Conservation (phyloP, 2,329 filamentous ascomycete genomes). For the Diplocarpon mali region DNA sequence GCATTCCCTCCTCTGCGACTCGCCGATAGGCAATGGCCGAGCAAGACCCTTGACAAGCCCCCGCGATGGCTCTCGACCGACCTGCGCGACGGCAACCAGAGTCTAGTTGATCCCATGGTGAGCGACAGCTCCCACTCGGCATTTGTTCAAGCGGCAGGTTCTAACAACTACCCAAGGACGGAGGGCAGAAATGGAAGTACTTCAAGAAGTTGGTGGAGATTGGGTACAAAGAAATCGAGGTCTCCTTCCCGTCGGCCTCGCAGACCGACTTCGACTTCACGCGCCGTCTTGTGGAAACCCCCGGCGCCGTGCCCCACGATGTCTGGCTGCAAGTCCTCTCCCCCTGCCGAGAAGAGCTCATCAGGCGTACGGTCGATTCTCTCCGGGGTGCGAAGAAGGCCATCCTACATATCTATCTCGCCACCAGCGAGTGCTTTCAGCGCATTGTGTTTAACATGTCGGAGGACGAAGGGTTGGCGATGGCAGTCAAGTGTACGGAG, state of each 20-base stretch:
- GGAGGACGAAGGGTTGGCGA: slow-evolving; percentile 67
- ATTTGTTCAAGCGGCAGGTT: background rate
- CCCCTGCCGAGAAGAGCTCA: slow-evolving; percentile 85
- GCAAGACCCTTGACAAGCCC: slow-evolving; percentile 59
- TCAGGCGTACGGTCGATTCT: slow-evolving; percentile 79
- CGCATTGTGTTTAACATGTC: slow-evolving; percentile 81
- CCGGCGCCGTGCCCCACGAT: slow-evolving; percentile 74
- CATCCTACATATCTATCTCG: slow-evolving; percentile 90
- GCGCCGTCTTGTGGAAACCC: slow-evolving; percentile 72
- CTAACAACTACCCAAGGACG: slow-evolving; percentile 46
- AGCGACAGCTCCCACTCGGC: slow-evolving; percentile 21
- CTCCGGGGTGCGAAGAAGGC: slow-evolving; percentile 85
- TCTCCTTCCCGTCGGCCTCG: slow-evolving; percentile 89
- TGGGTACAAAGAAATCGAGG: slow-evolving; percentile 96
- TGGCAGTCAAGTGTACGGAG: slow-evolving; percentile 78
- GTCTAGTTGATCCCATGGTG: slow-evolving; percentile 86
- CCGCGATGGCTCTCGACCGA: slow-evolving; percentile 87
- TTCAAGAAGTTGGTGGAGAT: slow-evolving; percentile 89
- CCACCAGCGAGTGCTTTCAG: slow-evolving; percentile 92
- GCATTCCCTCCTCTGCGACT: slow-evolving; percentile 51
- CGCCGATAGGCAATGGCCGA: slow-evolving; percentile 35
- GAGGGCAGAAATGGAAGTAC: slow-evolving; percentile 88
- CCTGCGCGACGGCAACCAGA: slow-evolving; percentile 88
- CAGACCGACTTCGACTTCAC: slow-evolving; percentile 97
- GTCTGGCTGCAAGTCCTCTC: slow-evolving; percentile 88